These are phyloP conservation scores for Knoxia roxburghii DNA, from an alignment of 257 asterid species.

Conservation along the genomic window DNA sequence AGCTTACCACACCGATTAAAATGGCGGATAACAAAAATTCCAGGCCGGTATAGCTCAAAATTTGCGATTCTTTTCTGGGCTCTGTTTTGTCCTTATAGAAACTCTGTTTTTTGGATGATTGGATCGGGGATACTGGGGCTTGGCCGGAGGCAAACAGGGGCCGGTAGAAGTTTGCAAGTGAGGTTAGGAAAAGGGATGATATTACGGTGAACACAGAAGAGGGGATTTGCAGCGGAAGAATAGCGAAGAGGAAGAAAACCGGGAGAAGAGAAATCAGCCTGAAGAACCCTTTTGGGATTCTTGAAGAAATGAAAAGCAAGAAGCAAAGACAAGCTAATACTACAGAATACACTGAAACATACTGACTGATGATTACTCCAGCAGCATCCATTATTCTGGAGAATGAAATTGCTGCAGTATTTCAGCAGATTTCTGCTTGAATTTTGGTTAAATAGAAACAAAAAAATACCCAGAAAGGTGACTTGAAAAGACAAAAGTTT, in stretches of 20 bases:
- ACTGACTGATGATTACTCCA: slow-evolving; percentile 37
- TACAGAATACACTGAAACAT: slow-evolving; percentile 14
- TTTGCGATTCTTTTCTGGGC: slow-evolving; percentile 24
- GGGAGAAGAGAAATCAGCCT: slow-evolving; percentile 52
- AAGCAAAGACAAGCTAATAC: slow-evolving; percentile 32
- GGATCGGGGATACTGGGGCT: slow-evolving; percentile 36
- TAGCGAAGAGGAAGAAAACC: slow-evolving; percentile 29
- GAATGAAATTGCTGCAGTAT: no score
- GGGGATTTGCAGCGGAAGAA: slow-evolving; percentile 33
- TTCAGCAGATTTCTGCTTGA: no score
- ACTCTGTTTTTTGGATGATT: slow-evolving; percentile 21
- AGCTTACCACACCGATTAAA: slow-evolving; percentile 10
- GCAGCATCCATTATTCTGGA: slow-evolving; percentile 42
- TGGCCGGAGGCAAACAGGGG: slow-evolving; percentile 51
- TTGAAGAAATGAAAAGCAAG: slow-evolving; percentile 32
- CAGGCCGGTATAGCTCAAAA: slow-evolving; percentile 19
- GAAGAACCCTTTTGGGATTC: slow-evolving; percentile 33
- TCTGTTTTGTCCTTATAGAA: neutral
- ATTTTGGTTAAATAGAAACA: no score
- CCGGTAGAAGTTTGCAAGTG: slow-evolving; percentile 52
- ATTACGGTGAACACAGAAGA: slow-evolving; percentile 35
- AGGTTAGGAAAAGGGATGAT: slow-evolving; percentile 42
- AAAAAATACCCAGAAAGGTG: no score
- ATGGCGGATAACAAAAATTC: slow-evolving; percentile 26
- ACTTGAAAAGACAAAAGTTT: no score